Conservation (phyloP, 129 eudicot genomes). For the Rutidosis leptorrhynchoides region DNA sequence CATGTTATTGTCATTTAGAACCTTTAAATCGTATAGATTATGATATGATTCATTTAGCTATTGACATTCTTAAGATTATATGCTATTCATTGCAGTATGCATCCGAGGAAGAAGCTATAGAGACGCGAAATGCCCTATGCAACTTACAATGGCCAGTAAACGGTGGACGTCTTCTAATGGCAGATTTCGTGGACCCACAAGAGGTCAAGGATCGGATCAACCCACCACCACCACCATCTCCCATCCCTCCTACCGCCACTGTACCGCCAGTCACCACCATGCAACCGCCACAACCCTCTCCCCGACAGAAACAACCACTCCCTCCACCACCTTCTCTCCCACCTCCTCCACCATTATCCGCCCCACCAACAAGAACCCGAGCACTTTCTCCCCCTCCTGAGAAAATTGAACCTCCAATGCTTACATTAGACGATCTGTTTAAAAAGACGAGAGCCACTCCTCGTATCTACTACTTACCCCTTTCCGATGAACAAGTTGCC, state of each 20-base stretch:
- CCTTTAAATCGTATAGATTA: too few relatives aligned
- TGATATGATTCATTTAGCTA: too few relatives aligned
- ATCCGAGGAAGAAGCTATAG: conserved; percentile 78
- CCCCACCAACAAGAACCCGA: conserved; percentile 45
- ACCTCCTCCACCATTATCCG: conserved; percentile 46
- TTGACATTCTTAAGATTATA: not conserved
- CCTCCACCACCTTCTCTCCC: conserved; percentile 31
- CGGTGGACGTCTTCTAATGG: conserved; percentile 75
- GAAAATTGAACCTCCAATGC: conserved; percentile 68
- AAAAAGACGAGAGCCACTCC: conserved; percentile 84
- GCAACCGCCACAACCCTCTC: conserved; percentile 27
- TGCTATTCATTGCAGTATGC: conserved; percentile 60
- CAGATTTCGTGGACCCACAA: conserved; percentile 91
- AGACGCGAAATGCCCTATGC: conserved; percentile 86
- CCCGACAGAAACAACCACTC: conserved; percentile 23
- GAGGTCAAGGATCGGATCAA: conserved; percentile 74
- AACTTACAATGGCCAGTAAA: conserved; percentile 91
- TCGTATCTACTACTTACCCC: conserved; percentile 89
- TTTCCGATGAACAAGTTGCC: conserved; percentile 84
- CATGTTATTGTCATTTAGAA: too few relatives aligned
- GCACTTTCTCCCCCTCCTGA: conserved; percentile 47
- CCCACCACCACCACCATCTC: conserved; percentile 55
- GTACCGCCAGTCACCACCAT: conserved; percentile 21
- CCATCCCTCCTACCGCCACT: conserved; percentile 38
- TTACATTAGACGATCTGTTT: conserved; percentile 90